Percentiles rank a stretch among this genome's conserved stretches.
These are phyloP conservation scores for Fusarium tupiense DNA, from an alignment of 2,329 filamentous ascomycete genomes.

Conservation along the genomic window DNA sequence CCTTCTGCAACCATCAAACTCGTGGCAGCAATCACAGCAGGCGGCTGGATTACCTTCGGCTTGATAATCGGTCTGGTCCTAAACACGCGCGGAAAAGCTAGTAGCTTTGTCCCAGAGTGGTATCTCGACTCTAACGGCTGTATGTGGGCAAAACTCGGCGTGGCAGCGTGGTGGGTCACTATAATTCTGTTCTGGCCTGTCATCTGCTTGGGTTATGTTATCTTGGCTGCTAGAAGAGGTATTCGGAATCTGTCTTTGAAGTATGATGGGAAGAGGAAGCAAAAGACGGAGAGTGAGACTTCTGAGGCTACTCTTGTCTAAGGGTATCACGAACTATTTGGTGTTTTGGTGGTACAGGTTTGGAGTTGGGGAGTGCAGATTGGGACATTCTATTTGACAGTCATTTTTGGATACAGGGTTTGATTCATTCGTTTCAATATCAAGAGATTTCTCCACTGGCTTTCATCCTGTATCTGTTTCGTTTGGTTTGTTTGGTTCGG, in stretches of 20 bases:
- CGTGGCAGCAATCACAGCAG: conserved; percentile 39
- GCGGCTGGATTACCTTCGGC: conserved; percentile 47
- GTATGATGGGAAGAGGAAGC: conserved; percentile 54
- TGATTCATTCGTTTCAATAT: conserved; percentile 11
- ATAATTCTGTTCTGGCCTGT: conserved; percentile 56
- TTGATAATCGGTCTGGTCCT: conserved; percentile 47
- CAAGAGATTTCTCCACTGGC: background rate
- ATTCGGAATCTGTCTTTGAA: conserved; percentile 53
- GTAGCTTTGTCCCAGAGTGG: conserved; percentile 49
- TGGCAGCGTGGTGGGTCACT: conserved; percentile 44
- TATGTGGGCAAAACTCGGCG: conserved; percentile 28
- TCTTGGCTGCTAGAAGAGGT: conserved; percentile 65
- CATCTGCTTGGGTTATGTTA: conserved; percentile 75
- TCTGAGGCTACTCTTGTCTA: background rate
- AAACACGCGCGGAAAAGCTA: conserved; percentile 43
- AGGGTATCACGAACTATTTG: background rate
- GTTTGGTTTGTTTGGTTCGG: background rate
- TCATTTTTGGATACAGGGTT: conserved; percentile 7
- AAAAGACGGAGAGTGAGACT: background rate
- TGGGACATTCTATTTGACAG: background rate
- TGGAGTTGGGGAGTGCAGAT: background rate
- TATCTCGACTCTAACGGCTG: conserved; percentile 44
- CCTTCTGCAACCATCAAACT: conserved; percentile 30
- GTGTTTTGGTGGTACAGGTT: background rate
- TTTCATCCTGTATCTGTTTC: background rate